A percentile compares a stretch with the other conserved stretches of the same genome.
phyloP scores from a whole-genome alignment of 1,139 yeast species.

The Nakaseomyces delphensis region DNA sequence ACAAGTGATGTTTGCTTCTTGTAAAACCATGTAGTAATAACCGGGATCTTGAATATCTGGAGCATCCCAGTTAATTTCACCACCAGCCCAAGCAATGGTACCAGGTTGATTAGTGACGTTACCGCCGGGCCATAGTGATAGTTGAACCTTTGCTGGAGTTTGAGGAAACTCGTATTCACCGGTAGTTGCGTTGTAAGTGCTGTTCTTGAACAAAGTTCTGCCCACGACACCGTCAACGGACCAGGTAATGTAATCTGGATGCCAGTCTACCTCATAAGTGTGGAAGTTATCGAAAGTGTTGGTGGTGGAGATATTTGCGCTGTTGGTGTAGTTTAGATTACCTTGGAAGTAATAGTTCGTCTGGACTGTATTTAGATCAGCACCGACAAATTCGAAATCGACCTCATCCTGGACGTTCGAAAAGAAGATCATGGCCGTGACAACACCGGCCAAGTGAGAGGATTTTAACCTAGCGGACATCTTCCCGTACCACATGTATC shows the following conservation, averaged over 20 bases:
- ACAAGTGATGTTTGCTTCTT: slow-evolving; percentile 53
- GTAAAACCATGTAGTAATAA: slow-evolving; percentile 61
- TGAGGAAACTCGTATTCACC: slow-evolving; percentile 64
- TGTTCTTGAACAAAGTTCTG: slow-evolving; percentile 57
- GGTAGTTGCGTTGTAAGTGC: slow-evolving; percentile 61
- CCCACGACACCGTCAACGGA: slow-evolving; percentile 57
- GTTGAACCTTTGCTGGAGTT: slow-evolving; percentile 79
- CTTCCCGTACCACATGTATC: slow-evolving; percentile 83
- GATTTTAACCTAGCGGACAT: slow-evolving; percentile 60
- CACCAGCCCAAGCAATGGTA: slow-evolving; percentile 93
- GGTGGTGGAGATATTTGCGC: slow-evolving; percentile 39
- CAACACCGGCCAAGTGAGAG: slow-evolving; percentile 71
- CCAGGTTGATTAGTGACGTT: slow-evolving; percentile 54
- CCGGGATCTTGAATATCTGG: slow-evolving; percentile 65
- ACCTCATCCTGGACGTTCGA: slow-evolving; percentile 87
- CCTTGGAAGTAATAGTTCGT: slow-evolving; percentile 77
- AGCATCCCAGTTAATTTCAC: slow-evolving; percentile 74
- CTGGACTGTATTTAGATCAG: slow-evolving; percentile 55
- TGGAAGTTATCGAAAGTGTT: slow-evolving; percentile 63
- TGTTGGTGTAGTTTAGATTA: slow-evolving; percentile 56
- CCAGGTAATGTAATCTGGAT: slow-evolving; percentile 65
- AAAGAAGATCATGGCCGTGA: slow-evolving; percentile 75
- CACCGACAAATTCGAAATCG: slow-evolving; percentile 81
- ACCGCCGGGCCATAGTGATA: slow-evolving; percentile 94
- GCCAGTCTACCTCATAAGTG: slow-evolving; percentile 77